Evolutionary conservation across 108 stramenopile genomes (phyloP).

Genomic region (Skeletonema costatum): DNA sequence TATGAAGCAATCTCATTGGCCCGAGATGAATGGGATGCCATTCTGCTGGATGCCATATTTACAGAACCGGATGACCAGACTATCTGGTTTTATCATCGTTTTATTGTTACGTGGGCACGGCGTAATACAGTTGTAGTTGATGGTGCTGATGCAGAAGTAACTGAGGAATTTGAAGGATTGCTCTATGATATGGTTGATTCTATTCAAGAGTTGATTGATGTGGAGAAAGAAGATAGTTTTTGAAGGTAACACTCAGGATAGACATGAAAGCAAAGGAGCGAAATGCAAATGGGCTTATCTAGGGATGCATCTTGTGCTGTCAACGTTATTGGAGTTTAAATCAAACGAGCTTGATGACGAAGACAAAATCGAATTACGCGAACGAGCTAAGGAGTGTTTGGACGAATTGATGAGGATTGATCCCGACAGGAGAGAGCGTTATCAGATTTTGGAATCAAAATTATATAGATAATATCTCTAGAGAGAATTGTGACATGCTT

Average conservation of each 20-base stretch:
- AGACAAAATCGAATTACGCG: conserved; percentile 8
- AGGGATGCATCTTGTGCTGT: conserved; percentile 48
- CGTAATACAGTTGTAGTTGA: neutral
- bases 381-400: conserved; percentile 41
- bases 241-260: conserved; percentile 15
- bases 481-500: neutral
- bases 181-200: conserved; percentile 48
- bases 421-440: conserved; percentile 39
- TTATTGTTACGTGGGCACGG: conserved; percentile 56
- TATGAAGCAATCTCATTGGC: conserved; percentile 24
- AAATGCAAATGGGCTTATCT: conserved; percentile 55
- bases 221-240: conserved; percentile 62
- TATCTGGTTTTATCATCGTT: conserved; percentile 95
- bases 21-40: conserved; percentile 60
- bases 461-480: neutral
- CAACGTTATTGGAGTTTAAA: conserved; percentile 27
- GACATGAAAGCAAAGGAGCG: conserved; percentile 45
- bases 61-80: conserved; percentile 99
- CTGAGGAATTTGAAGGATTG: conserved; percentile 29
- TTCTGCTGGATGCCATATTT: conserved; percentile 86
- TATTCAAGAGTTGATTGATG: conserved; percentile 41
- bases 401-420: conserved; percentile 32
- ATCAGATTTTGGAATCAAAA: conserved; percentile 25
- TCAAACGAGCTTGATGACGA: neutral
- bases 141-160: conserved; percentile 9